Percentiles rank a stretch among this genome's conserved stretches.
Conservation (phyloP, 169 alveolate species). For the Eimeria maxima region DNA sequence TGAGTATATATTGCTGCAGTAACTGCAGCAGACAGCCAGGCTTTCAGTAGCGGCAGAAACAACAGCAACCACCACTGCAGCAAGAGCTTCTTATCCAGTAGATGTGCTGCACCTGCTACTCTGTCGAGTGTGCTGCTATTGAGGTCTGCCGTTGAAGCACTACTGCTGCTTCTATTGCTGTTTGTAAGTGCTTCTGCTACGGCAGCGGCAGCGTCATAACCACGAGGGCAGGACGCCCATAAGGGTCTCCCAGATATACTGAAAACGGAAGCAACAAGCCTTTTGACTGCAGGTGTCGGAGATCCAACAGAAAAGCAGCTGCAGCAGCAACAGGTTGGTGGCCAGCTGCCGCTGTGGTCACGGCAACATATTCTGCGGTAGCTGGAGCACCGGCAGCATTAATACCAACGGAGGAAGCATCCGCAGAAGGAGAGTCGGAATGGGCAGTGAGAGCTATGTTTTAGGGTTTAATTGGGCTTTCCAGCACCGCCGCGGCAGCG, state of each 20-base stretch:
- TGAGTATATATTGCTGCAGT: not conserved
- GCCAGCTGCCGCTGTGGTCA: not conserved
- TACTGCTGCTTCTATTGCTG: constrained; percentile 33
- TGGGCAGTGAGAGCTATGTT: not conserved
- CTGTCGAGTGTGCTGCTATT: not conserved
- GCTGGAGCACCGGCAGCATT: constrained; percentile 2
- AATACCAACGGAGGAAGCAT: not conserved
- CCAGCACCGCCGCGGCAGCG: constrained; percentile 7
- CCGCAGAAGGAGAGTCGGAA: not conserved
- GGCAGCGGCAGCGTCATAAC: not conserved
- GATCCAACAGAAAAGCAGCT: constrained; percentile 2
- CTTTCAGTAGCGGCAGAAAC: not conserved
- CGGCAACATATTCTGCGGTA: not conserved
- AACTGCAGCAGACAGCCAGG: constrained; percentile 25
- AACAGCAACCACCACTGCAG: constrained; percentile 18
- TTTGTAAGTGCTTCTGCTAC: not conserved
- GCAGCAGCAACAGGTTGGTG: not conserved
- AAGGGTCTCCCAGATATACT: not conserved
- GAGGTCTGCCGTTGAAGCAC: not conserved
- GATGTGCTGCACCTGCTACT: not conserved
- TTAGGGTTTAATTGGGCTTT: not conserved
- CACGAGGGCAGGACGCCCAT: not conserved
- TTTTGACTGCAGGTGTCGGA: not conserved
- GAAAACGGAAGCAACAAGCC: not conserved
- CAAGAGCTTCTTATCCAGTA: not conserved